Base-by-base conservation (phyloP, 2,329 filamentous ascomycete species). In the Diplodia mutila region DNA sequence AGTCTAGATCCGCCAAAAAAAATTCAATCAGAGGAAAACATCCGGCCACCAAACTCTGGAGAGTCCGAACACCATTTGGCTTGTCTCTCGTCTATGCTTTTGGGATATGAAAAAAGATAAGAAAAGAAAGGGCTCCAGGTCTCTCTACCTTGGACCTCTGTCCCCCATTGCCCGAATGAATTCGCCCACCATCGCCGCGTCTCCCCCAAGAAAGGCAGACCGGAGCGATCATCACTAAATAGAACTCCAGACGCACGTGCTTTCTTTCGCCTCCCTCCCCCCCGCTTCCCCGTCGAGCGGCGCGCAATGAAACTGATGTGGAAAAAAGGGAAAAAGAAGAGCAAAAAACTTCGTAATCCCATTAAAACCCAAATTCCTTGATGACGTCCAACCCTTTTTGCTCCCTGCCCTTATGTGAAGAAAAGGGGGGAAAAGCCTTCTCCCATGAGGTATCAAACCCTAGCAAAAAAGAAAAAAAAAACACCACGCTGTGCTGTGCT, bases 401-500 rank as follows among this genome's bases (percentile, higher is more conserved):
- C 29, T 61, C 48, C 39, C 46, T 21, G 23, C 25, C 59, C 29
- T 21, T 12, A 5, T 32, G 23, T 12, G 21, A 25, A 48, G 29
- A 49, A 46, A 29, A 61, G 23, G 42, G 14, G 5, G 34, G 23
- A 23, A n/a, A 32, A 4, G 27, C 12, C 9, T 37, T 63, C 59
- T 37, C 42, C 29, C 29, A 29, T 27, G 21, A 63, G 59, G 59
- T 63, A 63, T 63, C 59, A 63, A 63, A 63, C n/a, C 42, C n/a
- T 46, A 51, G 5, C 18, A 37, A 23, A 14, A 34, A 61, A 61
- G 18, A 61, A 49, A 12, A 7, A 34, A 23, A 12, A 37, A 63
- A 63, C 46, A 63, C 59, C 59, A 51, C 59, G 59, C 59, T 63
- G 59, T 63, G 59, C 59, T 51, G 59, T 63, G 59, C 59, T 34